phyloP scores from a whole-genome alignment of 768 basidiomycete species.

The Boletus vinaceobasis region DNA sequence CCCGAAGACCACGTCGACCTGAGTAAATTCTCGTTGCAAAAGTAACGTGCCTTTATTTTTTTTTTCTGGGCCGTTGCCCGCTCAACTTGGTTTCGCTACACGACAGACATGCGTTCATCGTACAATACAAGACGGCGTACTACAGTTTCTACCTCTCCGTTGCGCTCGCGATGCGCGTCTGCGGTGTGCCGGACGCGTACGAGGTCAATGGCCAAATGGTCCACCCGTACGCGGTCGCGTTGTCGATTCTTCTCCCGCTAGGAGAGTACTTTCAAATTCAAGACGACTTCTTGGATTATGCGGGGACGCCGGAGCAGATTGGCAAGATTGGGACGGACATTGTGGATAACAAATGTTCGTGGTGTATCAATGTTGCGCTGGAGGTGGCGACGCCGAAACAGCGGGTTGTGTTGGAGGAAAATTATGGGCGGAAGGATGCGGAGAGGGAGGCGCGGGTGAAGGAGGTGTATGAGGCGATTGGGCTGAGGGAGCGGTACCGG shows the following conservation, averaged over 20 bases:
- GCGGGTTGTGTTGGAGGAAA: constrained; percentile 56
- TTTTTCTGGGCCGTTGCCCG: too few species aligned
- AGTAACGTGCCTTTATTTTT: constrained; percentile 20
- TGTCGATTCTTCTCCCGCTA: constrained; percentile 81
- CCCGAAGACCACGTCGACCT: constrained; percentile 89
- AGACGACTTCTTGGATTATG: constrained; percentile 95
- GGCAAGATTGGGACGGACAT: constrained; percentile 99
- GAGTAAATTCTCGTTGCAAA: constrained; percentile 80
- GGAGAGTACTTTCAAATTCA: constrained; percentile 99
- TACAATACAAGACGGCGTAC: constrained; percentile 95
- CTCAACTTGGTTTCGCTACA: too few species aligned
- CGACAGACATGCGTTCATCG: constrained; percentile 81
- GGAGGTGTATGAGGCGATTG: constrained; percentile 67
- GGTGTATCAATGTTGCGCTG: constrained; percentile 91
- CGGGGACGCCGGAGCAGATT: constrained; percentile 84
- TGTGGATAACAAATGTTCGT: constrained; percentile 97
- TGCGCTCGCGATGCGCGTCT: constrained; percentile 86
- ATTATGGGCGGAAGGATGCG: constrained; percentile 58
- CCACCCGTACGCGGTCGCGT: constrained; percentile 68
- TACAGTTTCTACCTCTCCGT: constrained; percentile 99
- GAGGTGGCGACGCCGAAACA: constrained; percentile 51
- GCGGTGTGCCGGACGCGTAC: constrained; percentile 55
- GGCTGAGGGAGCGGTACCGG: constrained; percentile 61
- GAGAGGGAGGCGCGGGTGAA: constrained; percentile 57
- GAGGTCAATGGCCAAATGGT: constrained; percentile 37